phyloP scores from a whole-genome alignment of 345 rosid genomes.

The Pelargonium nanum region DNA sequence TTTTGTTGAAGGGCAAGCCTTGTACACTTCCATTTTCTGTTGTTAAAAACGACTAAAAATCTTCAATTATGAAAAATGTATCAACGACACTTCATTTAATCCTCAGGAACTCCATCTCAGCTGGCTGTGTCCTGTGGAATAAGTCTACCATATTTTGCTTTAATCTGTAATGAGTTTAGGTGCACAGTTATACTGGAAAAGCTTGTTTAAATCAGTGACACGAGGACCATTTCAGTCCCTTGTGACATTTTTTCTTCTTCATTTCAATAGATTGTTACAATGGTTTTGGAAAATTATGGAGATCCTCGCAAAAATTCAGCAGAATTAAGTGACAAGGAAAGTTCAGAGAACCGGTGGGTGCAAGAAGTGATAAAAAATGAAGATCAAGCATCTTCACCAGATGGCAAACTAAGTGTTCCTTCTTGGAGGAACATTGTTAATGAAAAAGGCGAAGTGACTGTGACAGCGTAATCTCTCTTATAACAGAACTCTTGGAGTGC shows the following conservation, averaged over 20 bases:
- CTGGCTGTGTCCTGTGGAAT: not conserved
- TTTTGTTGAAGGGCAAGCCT: not conserved
- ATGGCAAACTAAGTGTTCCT: slow-evolving; percentile 39
- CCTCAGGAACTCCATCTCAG: not conserved
- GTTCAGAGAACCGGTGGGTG: slow-evolving; percentile 52
- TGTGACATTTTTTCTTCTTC: slow-evolving; percentile 1
- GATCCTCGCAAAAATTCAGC: slow-evolving; percentile 24
- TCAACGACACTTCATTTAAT: not conserved
- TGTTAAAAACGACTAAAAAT: no score
- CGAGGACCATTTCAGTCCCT: not conserved
- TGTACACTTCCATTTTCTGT: no score
- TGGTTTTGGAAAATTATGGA: slow-evolving; percentile 76
- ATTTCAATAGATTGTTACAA: slow-evolving; percentile 63
- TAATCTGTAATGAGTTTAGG: not conserved
- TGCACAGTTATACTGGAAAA: not conserved
- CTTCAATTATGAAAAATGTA: not conserved
- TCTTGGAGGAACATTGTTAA: slow-evolving; percentile 67
- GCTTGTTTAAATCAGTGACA: not conserved
- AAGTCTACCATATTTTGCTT: not conserved
- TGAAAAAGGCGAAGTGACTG: slow-evolving; percentile 64
- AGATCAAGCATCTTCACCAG: slow-evolving; percentile 42
- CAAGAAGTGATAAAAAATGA: slow-evolving; percentile 69
- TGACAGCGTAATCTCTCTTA: slow-evolving; percentile 46
- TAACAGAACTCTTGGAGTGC: slow-evolving; percentile 12
- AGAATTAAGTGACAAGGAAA: slow-evolving; percentile 15